Evolutionary conservation across 305 asterid genomes (phyloP).

Genomic region (Coffea humblotiana): DNA sequence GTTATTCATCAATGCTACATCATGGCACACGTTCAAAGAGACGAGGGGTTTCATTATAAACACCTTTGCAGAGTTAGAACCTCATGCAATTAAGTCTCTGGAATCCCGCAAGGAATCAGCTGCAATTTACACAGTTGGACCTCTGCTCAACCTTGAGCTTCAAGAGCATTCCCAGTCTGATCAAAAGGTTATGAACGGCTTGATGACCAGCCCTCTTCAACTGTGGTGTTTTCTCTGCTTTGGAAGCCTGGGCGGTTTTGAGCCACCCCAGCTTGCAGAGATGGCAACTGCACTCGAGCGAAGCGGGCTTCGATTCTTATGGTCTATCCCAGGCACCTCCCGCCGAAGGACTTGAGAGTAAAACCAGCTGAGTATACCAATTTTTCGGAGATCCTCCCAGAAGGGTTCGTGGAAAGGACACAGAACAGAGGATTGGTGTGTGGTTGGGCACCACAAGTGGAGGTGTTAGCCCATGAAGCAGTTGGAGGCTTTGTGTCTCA

Average conservation of each 20-base stretch:
- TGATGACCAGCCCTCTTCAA: slow-evolving; percentile 39
- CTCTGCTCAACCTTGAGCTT: neutral
- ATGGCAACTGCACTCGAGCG: slow-evolving; percentile 49
- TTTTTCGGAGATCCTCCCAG: slow-evolving; percentile 1
- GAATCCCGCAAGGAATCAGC: slow-evolving; percentile 26
- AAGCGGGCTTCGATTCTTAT: slow-evolving; percentile 38
- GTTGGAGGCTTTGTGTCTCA: slow-evolving; percentile 16
- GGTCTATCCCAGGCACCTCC: slow-evolving; percentile 36
- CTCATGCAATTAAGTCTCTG: slow-evolving; percentile 34
- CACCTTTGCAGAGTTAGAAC: slow-evolving; percentile 55
- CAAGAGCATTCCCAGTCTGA: slow-evolving; percentile 19
- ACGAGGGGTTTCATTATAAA: slow-evolving; percentile 53
- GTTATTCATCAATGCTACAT: slow-evolving; percentile 16
- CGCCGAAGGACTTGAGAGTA: neutral
- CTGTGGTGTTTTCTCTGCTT: slow-evolving; percentile 52
- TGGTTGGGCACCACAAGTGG: slow-evolving; percentile 8
- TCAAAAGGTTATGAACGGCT: slow-evolving; percentile 39
- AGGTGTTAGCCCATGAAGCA: slow-evolving; percentile 8
- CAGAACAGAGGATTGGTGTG: neutral
- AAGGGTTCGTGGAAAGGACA: neutral
- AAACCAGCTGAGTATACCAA: neutral
- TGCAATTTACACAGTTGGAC: slow-evolving; percentile 29
- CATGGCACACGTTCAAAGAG: slow-evolving; percentile 25
- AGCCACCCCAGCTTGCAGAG: slow-evolving; percentile 35
- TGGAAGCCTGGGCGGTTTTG: slow-evolving; percentile 45